Percentiles rank a stretch among this genome's conserved stretches.
These are phyloP conservation scores for Cryphonectria japonica DNA, from an alignment of 2,329 filamentous ascomycete genomes.

Conservation along the genomic window DNA sequence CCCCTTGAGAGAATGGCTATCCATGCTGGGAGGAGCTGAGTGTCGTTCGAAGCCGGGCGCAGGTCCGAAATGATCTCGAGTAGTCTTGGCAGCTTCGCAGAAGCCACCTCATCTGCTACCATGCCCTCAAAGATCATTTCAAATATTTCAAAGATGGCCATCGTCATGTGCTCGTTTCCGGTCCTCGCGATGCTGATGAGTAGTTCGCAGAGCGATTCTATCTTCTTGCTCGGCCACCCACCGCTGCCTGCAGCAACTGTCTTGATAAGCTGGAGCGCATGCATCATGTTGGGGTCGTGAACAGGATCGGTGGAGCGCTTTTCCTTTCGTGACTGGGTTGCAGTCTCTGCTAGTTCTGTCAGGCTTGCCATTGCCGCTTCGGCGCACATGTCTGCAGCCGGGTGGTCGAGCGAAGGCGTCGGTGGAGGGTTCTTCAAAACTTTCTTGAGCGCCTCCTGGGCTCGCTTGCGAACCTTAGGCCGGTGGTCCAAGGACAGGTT, in stretches of 20 bases:
- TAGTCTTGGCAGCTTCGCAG: conserved; percentile 84
- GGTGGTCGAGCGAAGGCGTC: conserved; percentile 90
- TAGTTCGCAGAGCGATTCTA: conserved; percentile 87
- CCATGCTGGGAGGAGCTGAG: conserved; percentile 93
- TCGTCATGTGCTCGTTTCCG: conserved; percentile 93
- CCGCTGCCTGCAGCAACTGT: conserved; percentile 83
- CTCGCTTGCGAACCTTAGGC: conserved; percentile 92
- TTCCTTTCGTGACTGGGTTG: conserved; percentile 68
- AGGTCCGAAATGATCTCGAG: conserved; percentile 91
- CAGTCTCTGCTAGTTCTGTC: conserved; percentile 70
- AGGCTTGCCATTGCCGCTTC: conserved; percentile 85
- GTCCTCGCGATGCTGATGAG: conserved; percentile 86
- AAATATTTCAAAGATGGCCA: conserved; percentile 96
- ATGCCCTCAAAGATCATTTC: conserved; percentile 95
- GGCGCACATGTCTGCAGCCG: conserved; percentile 94
- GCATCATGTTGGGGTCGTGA: conserved; percentile 84
- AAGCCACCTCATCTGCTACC: conserved; percentile 82
- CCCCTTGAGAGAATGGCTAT: conserved; percentile 93
- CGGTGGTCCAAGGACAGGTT: conserved; percentile 83
- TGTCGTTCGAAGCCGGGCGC: conserved; percentile 89
- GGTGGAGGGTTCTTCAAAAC: conserved; percentile 85
- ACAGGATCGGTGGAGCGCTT: conserved; percentile 62
- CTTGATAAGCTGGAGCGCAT: conserved; percentile 90
- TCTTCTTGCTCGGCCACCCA: conserved; percentile 96
- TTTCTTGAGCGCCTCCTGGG: conserved; percentile 84